Evolutionary conservation across 1,284 basidiomycete genomes (phyloP), one percentile per base, ranked within the genome.

Genomic region (Grifola frondosa): DNA sequence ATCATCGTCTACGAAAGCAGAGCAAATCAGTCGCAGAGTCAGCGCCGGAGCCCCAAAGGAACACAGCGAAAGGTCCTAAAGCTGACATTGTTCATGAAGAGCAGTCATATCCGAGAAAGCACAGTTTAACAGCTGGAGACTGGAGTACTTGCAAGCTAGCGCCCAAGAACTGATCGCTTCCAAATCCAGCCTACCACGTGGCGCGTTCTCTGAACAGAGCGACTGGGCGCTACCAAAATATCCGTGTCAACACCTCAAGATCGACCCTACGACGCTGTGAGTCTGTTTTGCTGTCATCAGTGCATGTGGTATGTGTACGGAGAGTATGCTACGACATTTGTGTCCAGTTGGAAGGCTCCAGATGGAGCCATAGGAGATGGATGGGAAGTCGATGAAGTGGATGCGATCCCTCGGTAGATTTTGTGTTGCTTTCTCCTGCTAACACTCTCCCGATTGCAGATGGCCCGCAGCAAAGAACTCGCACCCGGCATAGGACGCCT

Each of bases 401-500:
- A 69, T 71, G 66, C 42, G 34, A 29, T 26, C 40, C 22, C 41
- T 34, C 36, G 54, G 49, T 57, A 48, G 47, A 44, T 45, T 28
- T 45, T 29, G 31, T 16, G 21, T 26, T 37, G 30, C 34, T 41
- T 26, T 47, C 34, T 40, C 46, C 39, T 40, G 35, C 53, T 53
- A 13, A 55, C 44, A 59, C 56, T 41, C 37, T 49, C 39, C 40
- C 53, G n/a, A 36, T 58, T 42, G 48, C 63, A 88, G 85, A 96
- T 97, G 93, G 91, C 91, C 73, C 90, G 93, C 77, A 91, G 81
- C 73, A 87, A 88, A 75, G 81, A 88, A 75, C 73, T 94, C 71
- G 84, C 81, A 66, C 82, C 88, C 59, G 78, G 88, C 70, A 75
- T 96, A 69, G 88, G 91, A 58, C 88, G 91, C 64, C 75, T 88